Base-by-base conservation (phyloP, 2,329 filamentous ascomycete genomes). In the Annulohypoxylon truncatum region DNA sequence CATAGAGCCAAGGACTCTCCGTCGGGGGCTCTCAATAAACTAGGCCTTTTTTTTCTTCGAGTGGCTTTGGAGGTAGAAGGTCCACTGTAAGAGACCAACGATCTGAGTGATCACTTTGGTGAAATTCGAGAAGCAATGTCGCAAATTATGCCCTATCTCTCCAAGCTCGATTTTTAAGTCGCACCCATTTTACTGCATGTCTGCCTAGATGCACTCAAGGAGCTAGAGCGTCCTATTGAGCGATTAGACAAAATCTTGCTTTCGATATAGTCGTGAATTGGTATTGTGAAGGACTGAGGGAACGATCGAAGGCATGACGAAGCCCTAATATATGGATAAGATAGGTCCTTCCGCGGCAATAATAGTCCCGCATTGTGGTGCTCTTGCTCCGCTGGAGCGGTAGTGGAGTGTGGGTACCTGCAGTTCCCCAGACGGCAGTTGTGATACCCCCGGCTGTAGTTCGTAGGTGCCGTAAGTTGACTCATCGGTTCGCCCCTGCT, bases 341-440 rank as follows among this genome's bases (percentile, higher is more conserved):
- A n/a, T n/a, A n/a, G n/a, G n/a, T 15, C 13, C 13, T 15, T 35
- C 33, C 1, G 12, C 13, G 12, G n/a, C n/a, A 35, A 38, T 38
- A n/a, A n/a, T n/a, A n/a, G n/a, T n/a, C n/a, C n/a, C n/a, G n/a
- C n/a, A 24, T 26, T n/a, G 24, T 52, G 20, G 24, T 18, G 6
- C 4, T 26, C n/a, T 15, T 52, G 6, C 12, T 38, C 13, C 4
- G 13, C 10, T 5, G 10, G 29, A 33, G 20, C n/a, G 48, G 20
- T 15, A 18, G 48, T 38, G 48, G 48, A 12, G 31, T 51, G 12
- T 15, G 35, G 35, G 35, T 40, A 10, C 9, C 29, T 51, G 15
- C 12, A 24, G 48, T 29, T 26, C 29, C 33, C 20, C 31, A 38
- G 31, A 52, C 48, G 48, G 48, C 48, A 51, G 48, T 35, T 51